Evolutionary conservation across 2,329 filamentous ascomycete genomes (phyloP), one percentile per base, ranked within the genome.

Genomic region (Fusarium temperatum): DNA sequence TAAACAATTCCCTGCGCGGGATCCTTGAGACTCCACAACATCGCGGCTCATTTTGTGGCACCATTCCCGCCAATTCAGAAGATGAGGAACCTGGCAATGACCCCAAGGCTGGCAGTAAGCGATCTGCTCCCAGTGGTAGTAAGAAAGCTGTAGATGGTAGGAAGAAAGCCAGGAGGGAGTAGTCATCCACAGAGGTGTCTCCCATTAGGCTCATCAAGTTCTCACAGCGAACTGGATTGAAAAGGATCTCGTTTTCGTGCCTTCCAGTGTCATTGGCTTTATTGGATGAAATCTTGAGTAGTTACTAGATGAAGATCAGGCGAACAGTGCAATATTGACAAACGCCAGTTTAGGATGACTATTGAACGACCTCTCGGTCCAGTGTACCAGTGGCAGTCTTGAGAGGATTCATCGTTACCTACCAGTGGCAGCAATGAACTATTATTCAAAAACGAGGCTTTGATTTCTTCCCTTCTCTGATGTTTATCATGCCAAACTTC

Each of bases 101-200:
- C 18, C 18, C 38, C 38, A 20, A 22, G 14, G 6, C 20, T 13
- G n/a, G 24, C 42, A 26, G 15, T 0, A 24, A 15, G n/a, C n/a
- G n/a, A 26, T 17, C 15, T n/a, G 13, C 39, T 10, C 5, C 39
- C 8, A 1, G 8, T 14, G 12, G 39, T n/a, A n/a, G n/a, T n/a
- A n/a, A n/a, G n/a, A 26, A 26, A 0, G 15, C n/a, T 0, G 22
- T 0, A 12, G 12, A 22, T n/a, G 39, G 11, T 0, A 13, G 39
- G 8, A 41, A 41, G 39, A 41, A n/a, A 2, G 22, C 12, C 22
- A 41, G 12, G 0, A 22, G 2, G 2, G 11, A 0, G 3, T 39
- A 22, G 18, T 13, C 6, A 39, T 0, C 10, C 15, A 20, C 36
- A 0, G 2, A 9, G 18, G 36, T 39, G 10, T 39, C 4, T 38